Conservation (phyloP, 805 yeast species). For the Kazachstania viticola region DNA sequence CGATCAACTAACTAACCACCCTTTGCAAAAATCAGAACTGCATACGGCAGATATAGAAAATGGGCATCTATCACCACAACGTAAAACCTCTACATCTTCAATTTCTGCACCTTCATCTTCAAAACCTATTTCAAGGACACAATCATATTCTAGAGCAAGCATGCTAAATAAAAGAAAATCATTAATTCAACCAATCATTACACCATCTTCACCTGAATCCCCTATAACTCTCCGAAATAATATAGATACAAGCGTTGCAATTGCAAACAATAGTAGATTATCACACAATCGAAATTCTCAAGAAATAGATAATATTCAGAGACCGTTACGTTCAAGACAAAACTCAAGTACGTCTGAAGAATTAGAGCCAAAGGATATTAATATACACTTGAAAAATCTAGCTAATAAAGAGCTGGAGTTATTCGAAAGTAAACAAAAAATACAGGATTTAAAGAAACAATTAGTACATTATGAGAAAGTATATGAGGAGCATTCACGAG, state of each 20-base stretch:
- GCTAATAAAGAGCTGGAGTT: slow-evolving; percentile 62
- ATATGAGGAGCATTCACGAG: slow-evolving; percentile 31
- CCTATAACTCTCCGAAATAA: not conserved
- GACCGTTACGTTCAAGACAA: slow-evolving; percentile 11
- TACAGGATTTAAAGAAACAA: slow-evolving; percentile 36
- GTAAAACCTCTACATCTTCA: not conserved
- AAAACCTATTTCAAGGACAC: slow-evolving; percentile 1
- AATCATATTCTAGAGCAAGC: slow-evolving; percentile 4
- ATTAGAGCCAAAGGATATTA: slow-evolving; percentile 29
- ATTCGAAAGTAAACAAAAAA: slow-evolving; percentile 48
- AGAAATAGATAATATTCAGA: slow-evolving; percentile 2
- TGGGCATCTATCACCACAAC: slow-evolving; percentile 4
- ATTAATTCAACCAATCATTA: slow-evolving; percentile 18
- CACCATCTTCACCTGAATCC: slow-evolving; percentile 8
- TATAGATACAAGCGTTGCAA: not conserved
- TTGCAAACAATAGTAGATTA: not conserved
- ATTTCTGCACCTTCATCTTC: not conserved
- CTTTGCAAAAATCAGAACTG: not conserved
- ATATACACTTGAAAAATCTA: slow-evolving; percentile 43
- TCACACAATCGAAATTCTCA: not conserved
- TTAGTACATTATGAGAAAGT: slow-evolving; percentile 40
- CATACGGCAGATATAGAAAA: no score
- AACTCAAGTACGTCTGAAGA: slow-evolving; percentile 7
- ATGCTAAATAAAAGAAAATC: slow-evolving; percentile 16
- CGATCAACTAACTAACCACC: not conserved